These are phyloP conservation scores for Carpinus viminea DNA, from an alignment of 306 rosid genomes.

Conservation along the genomic window DNA sequence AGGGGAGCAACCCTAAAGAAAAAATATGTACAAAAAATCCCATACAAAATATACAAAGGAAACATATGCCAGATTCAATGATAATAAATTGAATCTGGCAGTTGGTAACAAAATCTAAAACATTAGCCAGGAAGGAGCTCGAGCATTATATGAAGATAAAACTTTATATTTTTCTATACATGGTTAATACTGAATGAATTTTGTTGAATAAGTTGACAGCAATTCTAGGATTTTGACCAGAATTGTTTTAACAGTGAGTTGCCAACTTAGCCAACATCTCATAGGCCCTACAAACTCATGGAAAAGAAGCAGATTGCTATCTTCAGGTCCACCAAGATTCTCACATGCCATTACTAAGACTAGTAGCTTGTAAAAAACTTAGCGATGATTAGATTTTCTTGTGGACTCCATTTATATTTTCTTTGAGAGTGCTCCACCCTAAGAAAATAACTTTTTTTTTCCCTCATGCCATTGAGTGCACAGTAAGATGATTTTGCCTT, in stretches of 20 bases:
- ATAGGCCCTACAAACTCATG: neutral
- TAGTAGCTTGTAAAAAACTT: neutral
- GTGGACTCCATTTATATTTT: neutral
- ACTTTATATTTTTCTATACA: slow-evolving; percentile 13
- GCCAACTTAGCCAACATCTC: slow-evolving; percentile 1
- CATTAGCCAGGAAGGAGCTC: slow-evolving; percentile 11
- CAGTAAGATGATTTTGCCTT: neutral
- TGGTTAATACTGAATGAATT: slow-evolving; percentile 11
- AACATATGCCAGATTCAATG: too few relatives aligned
- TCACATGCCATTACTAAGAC: neutral
- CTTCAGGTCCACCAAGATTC: neutral
- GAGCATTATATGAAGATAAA: slow-evolving; percentile 26
- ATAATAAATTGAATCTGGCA: slow-evolving; percentile 19
- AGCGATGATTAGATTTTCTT: neutral
- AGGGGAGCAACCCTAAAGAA: too few relatives aligned
- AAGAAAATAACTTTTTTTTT: neutral
- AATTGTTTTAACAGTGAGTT: neutral
- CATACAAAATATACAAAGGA: too few relatives aligned
- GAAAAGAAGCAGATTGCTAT: neutral
- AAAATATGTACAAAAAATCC: too few relatives aligned
- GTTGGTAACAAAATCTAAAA: slow-evolving; percentile 5
- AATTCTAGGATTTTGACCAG: neutral
- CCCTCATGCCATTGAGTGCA: neutral
- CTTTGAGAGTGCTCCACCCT: neutral
- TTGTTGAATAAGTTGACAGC: slow-evolving; percentile 1